phyloP scores from a whole-genome alignment of 345 rosid species.

The Gossypium sturtianum region DNA sequence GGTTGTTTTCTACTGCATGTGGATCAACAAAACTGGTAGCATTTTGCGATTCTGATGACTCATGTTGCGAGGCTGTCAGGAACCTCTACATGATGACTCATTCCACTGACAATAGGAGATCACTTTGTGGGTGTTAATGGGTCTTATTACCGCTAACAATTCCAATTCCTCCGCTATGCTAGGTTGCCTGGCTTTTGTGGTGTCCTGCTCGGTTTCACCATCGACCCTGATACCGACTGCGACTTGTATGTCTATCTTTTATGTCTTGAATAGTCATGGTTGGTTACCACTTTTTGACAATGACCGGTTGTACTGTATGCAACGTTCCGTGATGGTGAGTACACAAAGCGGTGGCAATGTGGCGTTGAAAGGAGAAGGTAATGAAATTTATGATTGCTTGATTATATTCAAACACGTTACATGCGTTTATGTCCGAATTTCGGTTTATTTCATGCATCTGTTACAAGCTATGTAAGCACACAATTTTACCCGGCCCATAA shows the following conservation, averaged over 20 bases:
- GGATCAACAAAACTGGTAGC: no score
- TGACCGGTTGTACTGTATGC: neutral
- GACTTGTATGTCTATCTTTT: conserved; percentile 37
- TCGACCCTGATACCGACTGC: conserved; percentile 68
- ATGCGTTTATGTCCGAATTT: neutral
- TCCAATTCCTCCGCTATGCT: conserved; percentile 63
- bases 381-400: neutral
- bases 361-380: neutral
- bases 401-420: neutral
- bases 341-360: neutral
- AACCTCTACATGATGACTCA: conserved; percentile 33
- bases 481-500: no score
- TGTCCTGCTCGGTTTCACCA: conserved; percentile 50
- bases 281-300: neutral
- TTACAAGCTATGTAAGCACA: neutral
- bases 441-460: neutral
- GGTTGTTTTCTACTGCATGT: no score
- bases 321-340: neutral
- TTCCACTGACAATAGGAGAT: conserved; percentile 21
- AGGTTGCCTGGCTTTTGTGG: conserved; percentile 78
- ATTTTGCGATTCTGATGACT: no score
- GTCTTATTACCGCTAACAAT: conserved; percentile 36
- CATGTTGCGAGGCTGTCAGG: conserved; percentile 48
- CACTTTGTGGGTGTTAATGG: conserved; percentile 46
- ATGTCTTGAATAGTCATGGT: neutral